Conservation (phyloP, 2,329 filamentous ascomycete species). For the Oidium heveae region DNA sequence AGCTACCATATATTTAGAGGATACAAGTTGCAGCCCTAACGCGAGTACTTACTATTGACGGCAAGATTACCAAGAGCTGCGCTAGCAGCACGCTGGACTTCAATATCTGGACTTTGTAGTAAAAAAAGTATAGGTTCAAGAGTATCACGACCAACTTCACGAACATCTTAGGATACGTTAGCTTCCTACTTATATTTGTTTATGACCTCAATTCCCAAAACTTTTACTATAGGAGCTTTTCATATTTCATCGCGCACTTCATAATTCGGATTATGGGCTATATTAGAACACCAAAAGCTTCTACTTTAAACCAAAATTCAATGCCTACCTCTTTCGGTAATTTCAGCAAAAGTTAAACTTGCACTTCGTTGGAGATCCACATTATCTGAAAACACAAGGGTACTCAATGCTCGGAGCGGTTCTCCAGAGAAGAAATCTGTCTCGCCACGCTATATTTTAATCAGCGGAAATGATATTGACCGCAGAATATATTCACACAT, state of each 20-base stretch:
- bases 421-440: slow-evolving; percentile 97
- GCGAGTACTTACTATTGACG: slow-evolving; percentile 54
- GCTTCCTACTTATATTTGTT: slow-evolving; percentile 1
- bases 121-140: slow-evolving; percentile 90
- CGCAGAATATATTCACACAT: slow-evolving; percentile 27
- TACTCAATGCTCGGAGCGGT: slow-evolving; percentile 77
- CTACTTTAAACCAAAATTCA: not conserved
- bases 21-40: not conserved
- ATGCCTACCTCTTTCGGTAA: slow-evolving; percentile 75
- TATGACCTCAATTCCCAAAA: not conserved
- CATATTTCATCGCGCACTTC: not conserved
- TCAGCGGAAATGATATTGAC: slow-evolving; percentile 4
- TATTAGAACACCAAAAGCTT: too few relatives aligned
- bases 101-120: slow-evolving; percentile 82
- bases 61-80: slow-evolving; percentile 88
- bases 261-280: too few relatives aligned
- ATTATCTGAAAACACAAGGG: slow-evolving; percentile 94
- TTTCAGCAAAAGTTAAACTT: slow-evolving; percentile 94
- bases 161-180: slow-evolving; percentile 43
- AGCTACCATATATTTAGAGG: slow-evolving; percentile 25
- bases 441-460: slow-evolving; percentile 42
- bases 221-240: not conserved
- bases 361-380: slow-evolving; percentile 93
- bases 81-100: slow-evolving; percentile 89
- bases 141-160: slow-evolving; percentile 83